Evolutionary conservation across 2,329 filamentous ascomycete genomes (phyloP), one percentile per base, ranked within the genome.

Genomic region (Colletotrichum sp.): DNA sequence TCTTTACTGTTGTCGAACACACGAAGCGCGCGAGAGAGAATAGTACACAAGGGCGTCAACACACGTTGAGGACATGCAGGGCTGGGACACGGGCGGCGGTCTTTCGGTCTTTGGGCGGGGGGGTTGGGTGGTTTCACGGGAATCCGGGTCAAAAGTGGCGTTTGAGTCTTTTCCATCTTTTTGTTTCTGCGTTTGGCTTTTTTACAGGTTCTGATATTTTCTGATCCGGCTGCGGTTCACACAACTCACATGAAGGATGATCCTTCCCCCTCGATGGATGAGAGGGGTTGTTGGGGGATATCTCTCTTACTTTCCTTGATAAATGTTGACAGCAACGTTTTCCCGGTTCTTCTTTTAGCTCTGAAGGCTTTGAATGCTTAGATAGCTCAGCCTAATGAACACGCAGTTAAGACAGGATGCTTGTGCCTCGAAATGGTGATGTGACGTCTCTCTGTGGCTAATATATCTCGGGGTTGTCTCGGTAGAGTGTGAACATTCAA

Each of bases 371-470:
- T 66, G 76, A 78, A 74, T 71, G 76, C 74, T 78, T 78, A 78
- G 76, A 78, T 75, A 78, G 76, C 76, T 76, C 74, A 32, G 76
- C 76, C 76, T 67, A 77, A 77, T 74, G 63, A 75, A 68, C 18
- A 76, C 55, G 71, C 32, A 76, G 67, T 76, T 69, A 59, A 55
- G 32, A 66, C 18, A 57, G 32, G 34, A 55, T 15, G 2, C 16
- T 1, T n/a, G 18, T 24, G 18, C 52, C 16, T 8, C 8, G 8
- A 3, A n/a, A 10, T 12, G 1, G 21, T 8, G 8, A 32, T 3
- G 30, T 28, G 36, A 63, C 18, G 4, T 18, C 24, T 60, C 24
- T 60, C 3, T 1, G 32, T 72, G 69, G 39, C 49, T n/a, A 3
- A 21, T 15, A 18, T 39, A 39, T 8, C 15, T 18, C 15, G 34